phyloP scores from a whole-genome alignment of 352 stramenopile genomes.

The Phytophthora sp. region DNA sequence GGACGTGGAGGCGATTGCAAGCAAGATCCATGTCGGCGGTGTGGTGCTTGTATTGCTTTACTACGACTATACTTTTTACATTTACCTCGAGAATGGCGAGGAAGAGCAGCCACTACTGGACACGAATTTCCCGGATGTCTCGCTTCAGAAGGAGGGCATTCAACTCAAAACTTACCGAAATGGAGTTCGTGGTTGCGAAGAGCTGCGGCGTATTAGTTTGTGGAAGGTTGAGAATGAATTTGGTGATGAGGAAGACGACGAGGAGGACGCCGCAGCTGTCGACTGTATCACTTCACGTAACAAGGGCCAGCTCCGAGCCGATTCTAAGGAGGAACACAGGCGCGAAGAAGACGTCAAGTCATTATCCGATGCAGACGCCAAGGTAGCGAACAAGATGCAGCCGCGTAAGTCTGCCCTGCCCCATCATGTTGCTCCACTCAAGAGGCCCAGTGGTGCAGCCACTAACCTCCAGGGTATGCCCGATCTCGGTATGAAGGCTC shows the following conservation, averaged over 20 bases:
- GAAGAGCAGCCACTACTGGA: slow-evolving; percentile 93
- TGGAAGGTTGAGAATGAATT: slow-evolving; percentile 86
- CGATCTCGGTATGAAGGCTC: slow-evolving; percentile 74
- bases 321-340: slow-evolving; percentile 64
- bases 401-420: slow-evolving; percentile 72
- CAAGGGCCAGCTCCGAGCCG: slow-evolving; percentile 35
- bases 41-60: slow-evolving; percentile 94
- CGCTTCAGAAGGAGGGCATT: slow-evolving; percentile 82
- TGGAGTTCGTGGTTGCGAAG: slow-evolving; percentile 63
- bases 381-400: slow-evolving; percentile 52
- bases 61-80: slow-evolving; percentile 92
- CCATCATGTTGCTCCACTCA: slow-evolving; percentile 82
- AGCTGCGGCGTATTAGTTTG: slow-evolving; percentile 75
- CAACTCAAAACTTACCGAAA: slow-evolving; percentile 88
- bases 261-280: slow-evolving; percentile 40
- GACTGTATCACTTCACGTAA: slow-evolving; percentile 35
- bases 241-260: slow-evolving; percentile 56
- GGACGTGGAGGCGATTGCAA: slow-evolving; percentile 94
- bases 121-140: slow-evolving; percentile 94
- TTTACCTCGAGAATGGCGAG: slow-evolving; percentile 88
- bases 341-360: slow-evolving; percentile 70
- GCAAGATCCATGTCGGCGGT: slow-evolving; percentile 92
- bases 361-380: slow-evolving; percentile 44
- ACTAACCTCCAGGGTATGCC: slow-evolving; percentile 69
- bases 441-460: slow-evolving; percentile 46